Conservation (phyloP, 108 stramenopile species). For the Cyclotella baltica region DNA sequence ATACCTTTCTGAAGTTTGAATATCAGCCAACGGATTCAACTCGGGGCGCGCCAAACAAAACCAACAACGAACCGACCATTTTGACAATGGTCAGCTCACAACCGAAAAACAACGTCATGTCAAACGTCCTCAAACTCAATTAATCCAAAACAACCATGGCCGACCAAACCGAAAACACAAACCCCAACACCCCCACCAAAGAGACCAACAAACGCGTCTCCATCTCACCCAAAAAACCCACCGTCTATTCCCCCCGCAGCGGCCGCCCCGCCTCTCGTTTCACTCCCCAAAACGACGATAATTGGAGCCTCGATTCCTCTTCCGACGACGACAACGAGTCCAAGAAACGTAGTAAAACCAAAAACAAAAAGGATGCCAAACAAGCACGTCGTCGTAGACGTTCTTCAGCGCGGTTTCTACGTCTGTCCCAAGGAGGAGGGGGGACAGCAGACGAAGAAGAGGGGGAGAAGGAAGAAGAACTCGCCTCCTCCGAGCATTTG, state of each 20-base stretch:
- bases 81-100: not conserved
- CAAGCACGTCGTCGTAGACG: conserved; percentile 62
- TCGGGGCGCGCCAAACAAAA: not conserved
- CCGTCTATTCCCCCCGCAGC: conserved; percentile 22
- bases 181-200: not conserved
- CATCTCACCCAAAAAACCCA: conserved; percentile 42
- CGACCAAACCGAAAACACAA: not conserved
- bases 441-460: conserved; percentile 32
- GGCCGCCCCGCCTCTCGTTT: conserved; percentile 29
- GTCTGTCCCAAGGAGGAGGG: conserved; percentile 52
- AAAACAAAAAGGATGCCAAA: not conserved
- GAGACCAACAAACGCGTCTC: conserved; percentile 19
- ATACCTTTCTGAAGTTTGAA: conserved; percentile 5
- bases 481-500: conserved; percentile 54
- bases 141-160: conserved; percentile 19
- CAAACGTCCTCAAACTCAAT: not conserved
- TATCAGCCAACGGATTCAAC: not conserved
- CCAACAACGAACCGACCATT: no score
- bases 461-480: not conserved
- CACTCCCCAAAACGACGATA: not conserved
- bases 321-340: not conserved
- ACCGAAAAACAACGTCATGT: not conserved
- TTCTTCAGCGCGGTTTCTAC: conserved; percentile 81
- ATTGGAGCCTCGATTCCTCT: conserved; percentile 6
- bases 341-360: not conserved